These are phyloP conservation scores for Pseudocercospora crystallina DNA, from an alignment of 2,329 filamentous ascomycete genomes.

Conservation along the genomic window DNA sequence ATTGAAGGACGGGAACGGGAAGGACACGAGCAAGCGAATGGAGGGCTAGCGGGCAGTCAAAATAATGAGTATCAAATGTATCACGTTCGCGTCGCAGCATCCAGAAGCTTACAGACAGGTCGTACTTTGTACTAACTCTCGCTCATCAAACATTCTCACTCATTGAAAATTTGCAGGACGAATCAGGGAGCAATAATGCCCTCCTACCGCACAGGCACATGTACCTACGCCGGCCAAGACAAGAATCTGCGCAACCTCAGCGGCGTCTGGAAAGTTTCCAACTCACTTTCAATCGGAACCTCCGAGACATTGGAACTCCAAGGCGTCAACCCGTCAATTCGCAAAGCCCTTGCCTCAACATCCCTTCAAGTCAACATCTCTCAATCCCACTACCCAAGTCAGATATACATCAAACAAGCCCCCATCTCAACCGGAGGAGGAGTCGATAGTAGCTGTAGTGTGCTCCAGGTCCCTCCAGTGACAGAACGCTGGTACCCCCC, in stretches of 20 bases:
- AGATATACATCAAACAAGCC: conserved; percentile 16
- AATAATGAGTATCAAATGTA: too few relatives aligned
- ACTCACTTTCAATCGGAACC: background rate
- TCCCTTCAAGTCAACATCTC: conserved; percentile 12
- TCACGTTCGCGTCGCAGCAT: too few relatives aligned
- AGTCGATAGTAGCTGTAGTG: too few relatives aligned
- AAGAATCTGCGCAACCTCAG: conserved; percentile 9
- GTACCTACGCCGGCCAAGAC: background rate
- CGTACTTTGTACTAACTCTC: too few relatives aligned
- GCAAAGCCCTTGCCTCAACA: conserved; percentile 14
- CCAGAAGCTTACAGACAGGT: too few relatives aligned
- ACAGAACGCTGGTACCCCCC: conserved; percentile 20
- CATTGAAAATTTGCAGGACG: conserved; percentile 4
- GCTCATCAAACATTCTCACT: background rate
- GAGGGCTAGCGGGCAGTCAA: too few relatives aligned
- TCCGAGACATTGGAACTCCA: conserved; percentile 2
- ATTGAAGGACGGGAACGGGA: too few relatives aligned
- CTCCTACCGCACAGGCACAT: too few relatives aligned
- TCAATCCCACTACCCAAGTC: conserved; percentile 19
- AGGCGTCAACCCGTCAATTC: background rate
- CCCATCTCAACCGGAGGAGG: background rate
- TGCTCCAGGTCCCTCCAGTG: background rate
- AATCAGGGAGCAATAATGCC: too few relatives aligned
- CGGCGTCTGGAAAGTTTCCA: conserved; percentile 6
- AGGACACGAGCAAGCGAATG: too few relatives aligned